Percentiles rank a stretch among this genome's conserved stretches.
Conservation (phyloP, 495 filamentous ascomycete species). For the Lepraria neglecta region DNA sequence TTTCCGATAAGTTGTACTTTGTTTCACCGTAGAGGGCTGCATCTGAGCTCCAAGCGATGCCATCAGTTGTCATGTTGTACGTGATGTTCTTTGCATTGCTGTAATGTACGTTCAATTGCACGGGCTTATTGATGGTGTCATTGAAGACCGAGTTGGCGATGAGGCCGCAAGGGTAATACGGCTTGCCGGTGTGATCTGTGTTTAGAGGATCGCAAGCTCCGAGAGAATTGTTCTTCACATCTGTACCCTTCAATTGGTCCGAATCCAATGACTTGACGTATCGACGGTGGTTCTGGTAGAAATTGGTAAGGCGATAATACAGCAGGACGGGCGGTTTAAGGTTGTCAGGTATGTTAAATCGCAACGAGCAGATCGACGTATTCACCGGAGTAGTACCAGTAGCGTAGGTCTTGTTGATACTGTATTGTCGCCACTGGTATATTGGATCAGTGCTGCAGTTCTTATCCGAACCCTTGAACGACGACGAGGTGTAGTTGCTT, state of each 20-base stretch:
- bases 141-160: conserved; percentile 98
- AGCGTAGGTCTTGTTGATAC: conserved; percentile 15
- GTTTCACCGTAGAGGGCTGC: conserved; percentile 67
- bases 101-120: conserved; percentile 44
- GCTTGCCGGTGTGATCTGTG: conserved; percentile 42
- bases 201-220: conserved; percentile 72
- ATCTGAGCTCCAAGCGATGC: conserved; percentile 83
- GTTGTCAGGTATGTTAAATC: conserved; percentile 70
- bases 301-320: conserved; percentile 95
- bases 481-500: conserved; percentile 47
- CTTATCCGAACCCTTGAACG: conserved; percentile 54
- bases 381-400: conserved; percentile 12
- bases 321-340: conserved; percentile 75
- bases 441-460: conserved; percentile 19
- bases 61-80: conserved; percentile 71
- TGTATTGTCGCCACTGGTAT: conserved; percentile 37
- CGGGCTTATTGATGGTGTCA: conserved; percentile 68
- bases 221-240: conserved; percentile 54
- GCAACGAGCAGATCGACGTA: conserved; percentile 53
- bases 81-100: conserved; percentile 29
- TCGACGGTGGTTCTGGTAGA: conserved; percentile 98
- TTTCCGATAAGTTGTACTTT: conserved; percentile 53
- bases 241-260: conserved; percentile 72
- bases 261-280: conserved; percentile 86
- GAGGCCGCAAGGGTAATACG: conserved; percentile 91